Percentiles rank a stretch among this genome's conserved stretches.
phyloP scores from a whole-genome alignment of 1,139 yeast species.

The Scheffersomyces stambukii region DNA sequence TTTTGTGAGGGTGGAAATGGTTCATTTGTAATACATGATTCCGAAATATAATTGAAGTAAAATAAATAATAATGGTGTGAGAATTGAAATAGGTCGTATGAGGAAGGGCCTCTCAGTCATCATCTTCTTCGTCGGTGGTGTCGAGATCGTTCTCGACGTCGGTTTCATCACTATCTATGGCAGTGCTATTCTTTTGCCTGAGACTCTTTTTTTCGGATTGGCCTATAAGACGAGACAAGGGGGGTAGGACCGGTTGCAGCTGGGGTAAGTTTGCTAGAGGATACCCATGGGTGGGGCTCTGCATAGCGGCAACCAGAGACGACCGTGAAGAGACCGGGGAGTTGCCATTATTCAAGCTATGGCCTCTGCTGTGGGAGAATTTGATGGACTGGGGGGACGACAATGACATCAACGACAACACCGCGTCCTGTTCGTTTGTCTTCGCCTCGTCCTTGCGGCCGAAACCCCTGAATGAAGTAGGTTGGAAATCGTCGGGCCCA shows the following conservation, averaged over 20 bases:
- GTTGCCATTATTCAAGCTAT: slow-evolving; percentile 20
- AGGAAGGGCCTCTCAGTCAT: too few species aligned
- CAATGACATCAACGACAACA: slow-evolving; percentile 41
- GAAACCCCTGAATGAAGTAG: slow-evolving; percentile 4
- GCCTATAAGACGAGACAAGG: slow-evolving; percentile 27
- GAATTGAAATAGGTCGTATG: slow-evolving; percentile 2
- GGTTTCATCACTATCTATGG: slow-evolving; percentile 28
- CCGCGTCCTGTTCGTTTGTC: slow-evolving; percentile 42
- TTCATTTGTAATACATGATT: not conserved
- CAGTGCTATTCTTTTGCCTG: slow-evolving; percentile 4
- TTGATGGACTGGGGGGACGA: slow-evolving; percentile 39
- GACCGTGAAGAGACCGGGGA: slow-evolving; percentile 20
- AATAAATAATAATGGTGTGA: not conserved
- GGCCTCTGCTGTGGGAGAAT: slow-evolving; percentile 28
- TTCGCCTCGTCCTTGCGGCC: slow-evolving; percentile 6
- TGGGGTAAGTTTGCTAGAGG: slow-evolving; percentile 5
- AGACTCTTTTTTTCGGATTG: slow-evolving; percentile 4
- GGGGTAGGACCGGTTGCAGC: slow-evolving; percentile 23
- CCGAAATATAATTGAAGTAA: not conserved
- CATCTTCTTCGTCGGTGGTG: slow-evolving; percentile 21
- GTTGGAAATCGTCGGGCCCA: slow-evolving; percentile 6
- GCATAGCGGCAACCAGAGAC: slow-evolving; percentile 16
- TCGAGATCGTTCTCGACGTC: slow-evolving; percentile 29
- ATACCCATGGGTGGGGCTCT: slow-evolving; percentile 14
- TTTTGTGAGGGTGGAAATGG: not conserved